phyloP scores from a whole-genome alignment of 441 rosid genomes.

The Brassica balearica region DNA sequence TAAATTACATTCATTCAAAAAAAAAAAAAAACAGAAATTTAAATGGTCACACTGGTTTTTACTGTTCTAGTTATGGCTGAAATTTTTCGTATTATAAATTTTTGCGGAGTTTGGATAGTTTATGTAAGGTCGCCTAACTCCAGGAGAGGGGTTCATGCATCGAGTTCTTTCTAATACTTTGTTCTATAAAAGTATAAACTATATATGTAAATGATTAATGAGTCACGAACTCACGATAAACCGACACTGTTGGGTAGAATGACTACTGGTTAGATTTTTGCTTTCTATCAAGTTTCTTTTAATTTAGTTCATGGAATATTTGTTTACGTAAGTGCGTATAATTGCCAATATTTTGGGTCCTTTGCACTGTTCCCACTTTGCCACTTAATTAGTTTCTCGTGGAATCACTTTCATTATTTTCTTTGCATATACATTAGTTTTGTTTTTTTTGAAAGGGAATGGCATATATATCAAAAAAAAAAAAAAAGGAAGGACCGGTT shows the following conservation, averaged over 20 bases:
- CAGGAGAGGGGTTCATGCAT: constrained; percentile 27
- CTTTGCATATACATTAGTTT: constrained; percentile 24
- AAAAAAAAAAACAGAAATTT: background rate
- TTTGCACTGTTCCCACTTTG: constrained; percentile 30
- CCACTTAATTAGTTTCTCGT: constrained; percentile 40
- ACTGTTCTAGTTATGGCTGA: background rate
- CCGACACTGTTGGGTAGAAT: constrained; percentile 27
- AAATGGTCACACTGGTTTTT: background rate
- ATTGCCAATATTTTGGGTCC: constrained; percentile 37
- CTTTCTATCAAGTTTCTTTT: constrained; percentile 28
- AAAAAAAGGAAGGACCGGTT: constrained; percentile 1
- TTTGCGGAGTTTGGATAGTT: background rate
- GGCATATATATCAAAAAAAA: background rate
- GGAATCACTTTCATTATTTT: constrained; percentile 36
- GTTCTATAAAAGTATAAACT: background rate
- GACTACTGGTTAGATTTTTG: constrained; percentile 36
- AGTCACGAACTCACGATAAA: constrained; percentile 41
- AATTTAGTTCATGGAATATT: constrained; percentile 35
- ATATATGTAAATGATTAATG: constrained; percentile 32
- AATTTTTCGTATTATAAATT: background rate
- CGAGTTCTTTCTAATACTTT: constrained; percentile 21
- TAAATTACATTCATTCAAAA: background rate
- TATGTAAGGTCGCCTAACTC: constrained; percentile 35
- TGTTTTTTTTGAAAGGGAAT: constrained; percentile 7
- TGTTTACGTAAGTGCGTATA: constrained; percentile 40